Evolutionary conservation across 352 stramenopile species (phyloP), one percentile per base, ranked within the genome.

Genomic region (Stephanocyclus meneghinianus): DNA sequence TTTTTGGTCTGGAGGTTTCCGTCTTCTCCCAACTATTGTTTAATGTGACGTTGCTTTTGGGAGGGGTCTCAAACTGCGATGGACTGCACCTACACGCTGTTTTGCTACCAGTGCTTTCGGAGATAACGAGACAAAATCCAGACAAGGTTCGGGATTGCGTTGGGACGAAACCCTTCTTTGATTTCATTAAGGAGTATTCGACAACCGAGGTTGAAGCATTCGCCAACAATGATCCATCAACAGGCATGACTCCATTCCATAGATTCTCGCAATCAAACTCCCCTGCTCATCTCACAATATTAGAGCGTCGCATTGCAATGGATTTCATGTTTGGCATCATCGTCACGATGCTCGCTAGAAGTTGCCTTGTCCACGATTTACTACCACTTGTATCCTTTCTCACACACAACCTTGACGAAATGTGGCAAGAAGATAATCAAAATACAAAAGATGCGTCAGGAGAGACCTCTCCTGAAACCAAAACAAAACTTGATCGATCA

Each of bases 21-120:
- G 70, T 93, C 7, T 92, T 91, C 59, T 90, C 81, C 11, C 47
- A 78, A 42, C 56, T 94, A 10, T 11, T 94, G 8, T 93, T 92
- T 68, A 93, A 92, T 80, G 48, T 88, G 9, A 76, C 80, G 21
- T 66, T 94, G 0, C 85, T 90, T 65, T 71, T 94, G 8, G 84
- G 82, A 55, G 73, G 77, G 8, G 50, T 79, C 9, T 57, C 67
- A 13, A 65, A 71, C n/a, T 55, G 51, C 10, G 44, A 29, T 30
- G 81, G 80, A 44, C 61, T 87, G 18, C 67, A 74, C 1, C 66
- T 93, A 3, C 81, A 90, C 57, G 21, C 67, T 16, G 61, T 79
- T n/a, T 60, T 94, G 16, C 59, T 93, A 15, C 90, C 88, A 53
- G 71, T 87, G 6, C 65, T 93, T 10, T 88, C 76, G 4, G 76